phyloP scores from a whole-genome alignment of 495 filamentous ascomycete genomes.

The Paragyromitra xinjiangensis region DNA sequence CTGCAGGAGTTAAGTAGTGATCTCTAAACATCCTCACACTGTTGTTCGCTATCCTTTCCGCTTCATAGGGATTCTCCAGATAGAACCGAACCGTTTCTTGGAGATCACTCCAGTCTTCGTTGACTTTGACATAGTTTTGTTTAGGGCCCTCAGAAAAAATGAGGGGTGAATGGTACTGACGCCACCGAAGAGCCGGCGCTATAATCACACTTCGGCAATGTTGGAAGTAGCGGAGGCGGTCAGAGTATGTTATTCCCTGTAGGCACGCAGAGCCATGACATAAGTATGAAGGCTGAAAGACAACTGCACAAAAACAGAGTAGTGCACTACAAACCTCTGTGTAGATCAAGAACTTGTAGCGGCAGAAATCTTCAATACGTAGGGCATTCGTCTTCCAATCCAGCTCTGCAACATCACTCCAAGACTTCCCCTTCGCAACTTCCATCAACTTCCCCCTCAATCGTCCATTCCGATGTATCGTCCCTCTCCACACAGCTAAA shows the following conservation, averaged over 20 bases:
- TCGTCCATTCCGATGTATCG: constrained; percentile 57
- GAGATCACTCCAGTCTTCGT: constrained; percentile 66
- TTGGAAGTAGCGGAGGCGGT: constrained; percentile 68
- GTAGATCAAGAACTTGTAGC: constrained; percentile 68
- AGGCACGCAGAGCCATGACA: neutral
- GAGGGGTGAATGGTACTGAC: constrained; percentile 61
- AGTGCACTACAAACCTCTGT: constrained; percentile 57
- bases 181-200: constrained; percentile 62
- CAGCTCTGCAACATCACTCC: constrained; percentile 65
- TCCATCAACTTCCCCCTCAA: constrained; percentile 63
- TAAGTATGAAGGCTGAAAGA: neutral
- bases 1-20: constrained; percentile 69
- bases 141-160: constrained; percentile 62
- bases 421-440: constrained; percentile 61
- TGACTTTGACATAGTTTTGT: constrained; percentile 70
- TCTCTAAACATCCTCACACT: constrained; percentile 66
- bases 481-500: constrained; percentile 76
- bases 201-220: constrained; percentile 70
- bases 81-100: constrained; percentile 65
- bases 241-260: constrained; percentile 67
- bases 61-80: constrained; percentile 62
- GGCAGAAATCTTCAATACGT: constrained; percentile 68
- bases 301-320: neutral
- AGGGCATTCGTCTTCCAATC: constrained; percentile 64
- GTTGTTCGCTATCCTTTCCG: constrained; percentile 68